Percentiles rank a stretch among this genome's conserved stretches.
These are phyloP conservation scores for Copromyces sp. DNA, from an alignment of 495 filamentous ascomycete species.

Conservation along the genomic window DNA sequence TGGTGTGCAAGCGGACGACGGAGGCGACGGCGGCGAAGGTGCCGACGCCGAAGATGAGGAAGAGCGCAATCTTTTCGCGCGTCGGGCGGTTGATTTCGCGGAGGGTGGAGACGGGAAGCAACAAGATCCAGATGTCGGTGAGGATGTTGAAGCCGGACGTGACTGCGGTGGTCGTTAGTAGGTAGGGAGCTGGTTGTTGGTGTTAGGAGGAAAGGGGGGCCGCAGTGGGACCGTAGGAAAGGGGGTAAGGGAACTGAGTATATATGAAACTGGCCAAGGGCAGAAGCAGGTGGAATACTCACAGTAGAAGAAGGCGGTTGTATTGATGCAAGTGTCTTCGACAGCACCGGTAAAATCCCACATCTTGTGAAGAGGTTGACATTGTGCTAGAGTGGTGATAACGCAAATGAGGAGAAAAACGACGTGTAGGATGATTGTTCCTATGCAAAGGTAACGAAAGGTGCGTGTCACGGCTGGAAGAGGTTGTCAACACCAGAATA, in stretches of 20 bases:
- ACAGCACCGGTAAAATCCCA: constrained; percentile 34
- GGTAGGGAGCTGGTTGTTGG: neutral
- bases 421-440: constrained; percentile 28
- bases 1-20: constrained; percentile 36
- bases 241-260: neutral
- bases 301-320: constrained; percentile 42
- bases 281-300: constrained; percentile 1
- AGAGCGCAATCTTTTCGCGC: constrained; percentile 36
- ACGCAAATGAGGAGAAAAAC: constrained; percentile 30
- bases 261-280: neutral
- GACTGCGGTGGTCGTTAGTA: constrained; percentile 13
- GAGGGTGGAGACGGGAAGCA: constrained; percentile 39
- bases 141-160: constrained; percentile 43
- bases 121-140: constrained; percentile 42
- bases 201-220: no score
- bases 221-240: no score
- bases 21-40: constrained; percentile 31
- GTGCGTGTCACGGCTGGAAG: constrained; percentile 15
- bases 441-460: constrained; percentile 21
- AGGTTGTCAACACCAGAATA: neutral
- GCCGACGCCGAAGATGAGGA: constrained; percentile 40
- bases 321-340: constrained; percentile 35
- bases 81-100: constrained; percentile 31
- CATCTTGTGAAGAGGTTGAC: constrained; percentile 31
- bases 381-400: constrained; percentile 32